Evolutionary conservation across 1,284 basidiomycete genomes (phyloP).

Genomic region (Pseudozyma tsukubaensis): DNA sequence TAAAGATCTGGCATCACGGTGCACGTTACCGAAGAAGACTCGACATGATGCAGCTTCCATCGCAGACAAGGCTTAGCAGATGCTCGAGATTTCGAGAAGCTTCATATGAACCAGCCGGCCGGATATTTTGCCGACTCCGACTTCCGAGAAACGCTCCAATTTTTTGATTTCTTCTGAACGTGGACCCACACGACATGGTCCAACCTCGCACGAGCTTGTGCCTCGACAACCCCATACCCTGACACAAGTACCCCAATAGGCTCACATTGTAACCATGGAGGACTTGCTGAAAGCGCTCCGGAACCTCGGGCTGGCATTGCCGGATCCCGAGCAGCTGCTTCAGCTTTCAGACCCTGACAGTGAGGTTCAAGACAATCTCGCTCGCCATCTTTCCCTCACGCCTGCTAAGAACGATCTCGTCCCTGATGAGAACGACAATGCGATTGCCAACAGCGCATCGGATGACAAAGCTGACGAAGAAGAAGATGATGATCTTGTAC

Average conservation of each 20-base stretch:
- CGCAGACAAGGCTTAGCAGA: too few species aligned
- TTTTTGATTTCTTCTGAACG: constrained; percentile 40
- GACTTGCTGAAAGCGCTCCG: constrained; percentile 62
- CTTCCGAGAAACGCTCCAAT: constrained; percentile 18
- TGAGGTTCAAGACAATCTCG: constrained; percentile 59
- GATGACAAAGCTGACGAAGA: neutral
- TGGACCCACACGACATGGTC: constrained; percentile 15
- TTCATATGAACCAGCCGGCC: neutral
- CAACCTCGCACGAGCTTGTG: too few species aligned
- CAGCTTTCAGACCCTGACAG: constrained; percentile 59
- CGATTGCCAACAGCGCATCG: neutral
- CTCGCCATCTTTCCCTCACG: constrained; percentile 58
- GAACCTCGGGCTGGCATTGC: constrained; percentile 57
- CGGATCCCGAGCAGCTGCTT: constrained; percentile 60
- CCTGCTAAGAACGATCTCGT: constrained; percentile 31
- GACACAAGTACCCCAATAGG: too few species aligned
- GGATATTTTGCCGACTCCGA: constrained; percentile 7
- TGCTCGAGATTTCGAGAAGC: neutral
- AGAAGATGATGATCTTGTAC: constrained; percentile 22
- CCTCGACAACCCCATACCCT: too few species aligned
- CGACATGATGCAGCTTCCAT: too few species aligned
- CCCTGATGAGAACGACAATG: constrained; percentile 16
- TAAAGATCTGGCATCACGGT: too few species aligned
- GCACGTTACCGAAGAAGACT: too few species aligned
- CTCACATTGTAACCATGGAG: constrained; percentile 46